phyloP scores from a whole-genome alignment of 306 rosid genomes.

The Trifolium pratense region DNA sequence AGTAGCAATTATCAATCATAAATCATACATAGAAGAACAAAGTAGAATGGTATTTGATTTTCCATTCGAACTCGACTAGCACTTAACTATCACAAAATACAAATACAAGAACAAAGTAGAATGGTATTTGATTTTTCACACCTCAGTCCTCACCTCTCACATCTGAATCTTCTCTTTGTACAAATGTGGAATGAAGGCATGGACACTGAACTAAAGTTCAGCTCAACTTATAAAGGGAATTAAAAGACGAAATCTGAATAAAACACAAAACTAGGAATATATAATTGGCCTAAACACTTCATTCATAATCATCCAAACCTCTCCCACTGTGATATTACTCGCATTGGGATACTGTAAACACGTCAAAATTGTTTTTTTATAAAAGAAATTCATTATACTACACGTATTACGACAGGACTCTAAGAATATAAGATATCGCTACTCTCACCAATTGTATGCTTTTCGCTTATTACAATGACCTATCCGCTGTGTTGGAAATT shows the following conservation, averaged over 20 bases:
- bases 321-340: neutral
- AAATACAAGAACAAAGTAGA: neutral
- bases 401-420: neutral
- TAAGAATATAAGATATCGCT: too few species aligned
- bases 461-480: neutral
- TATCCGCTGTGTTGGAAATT: neutral
- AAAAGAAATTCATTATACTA: constrained; percentile 2
- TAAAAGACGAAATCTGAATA: neutral
- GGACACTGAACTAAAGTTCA: neutral
- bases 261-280: constrained; percentile 5
- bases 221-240: neutral
- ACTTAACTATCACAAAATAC: neutral
- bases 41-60: neutral
- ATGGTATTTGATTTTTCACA: neutral
- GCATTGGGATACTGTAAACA: constrained; percentile 5
- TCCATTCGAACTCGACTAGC: neutral
- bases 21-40: neutral
- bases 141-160: too few species aligned
- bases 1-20: neutral
- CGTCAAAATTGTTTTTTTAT: constrained; percentile 1
- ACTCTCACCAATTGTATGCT: neutral
- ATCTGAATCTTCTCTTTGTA: too few species aligned
- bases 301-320: neutral
- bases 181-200: neutral
- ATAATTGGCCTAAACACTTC: neutral